Percentiles rank a stretch among this genome's conserved stretches.
Conservation (phyloP, 1,139 yeast genomes). For the Yamadazyma mexicana region DNA sequence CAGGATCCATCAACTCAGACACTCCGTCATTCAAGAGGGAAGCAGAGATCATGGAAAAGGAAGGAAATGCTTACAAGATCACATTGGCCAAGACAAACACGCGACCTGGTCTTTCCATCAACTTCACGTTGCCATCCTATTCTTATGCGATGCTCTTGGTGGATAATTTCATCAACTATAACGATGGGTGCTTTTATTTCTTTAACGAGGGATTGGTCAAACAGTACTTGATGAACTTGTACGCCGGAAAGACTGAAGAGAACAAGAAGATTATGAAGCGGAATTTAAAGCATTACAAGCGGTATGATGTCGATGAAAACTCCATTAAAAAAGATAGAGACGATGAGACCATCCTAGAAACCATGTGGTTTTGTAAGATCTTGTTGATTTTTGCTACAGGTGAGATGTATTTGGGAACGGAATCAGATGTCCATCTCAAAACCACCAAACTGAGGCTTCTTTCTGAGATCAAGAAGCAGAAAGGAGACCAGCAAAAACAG, state of each 20-base stretch:
- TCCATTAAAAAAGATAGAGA: conserved; percentile 44
- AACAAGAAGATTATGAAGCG: conserved; percentile 41
- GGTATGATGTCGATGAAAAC: conserved; percentile 43
- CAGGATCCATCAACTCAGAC: conserved; percentile 13
- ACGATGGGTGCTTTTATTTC: conserved; percentile 84
- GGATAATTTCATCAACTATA: conserved; percentile 74
- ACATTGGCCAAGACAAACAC: conserved; percentile 68
- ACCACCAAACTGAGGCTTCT: conserved; percentile 21
- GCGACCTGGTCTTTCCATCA: conserved; percentile 65
- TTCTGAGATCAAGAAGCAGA: conserved; percentile 41
- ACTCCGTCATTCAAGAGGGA: conserved; percentile 26
- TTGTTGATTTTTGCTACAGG: conserved; percentile 78
- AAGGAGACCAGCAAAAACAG: conserved; percentile 5
- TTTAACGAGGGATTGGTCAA: conserved; percentile 80
- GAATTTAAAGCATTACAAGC: conserved; percentile 20
- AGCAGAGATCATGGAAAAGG: conserved; percentile 58
- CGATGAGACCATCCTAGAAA: conserved; percentile 64
- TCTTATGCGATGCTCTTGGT: conserved; percentile 74
- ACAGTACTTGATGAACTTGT: conserved; percentile 60
- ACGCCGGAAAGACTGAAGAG: conserved; percentile 46
- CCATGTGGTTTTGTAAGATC: conserved; percentile 80
- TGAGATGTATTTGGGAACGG: conserved; percentile 81
- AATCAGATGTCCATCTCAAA: conserved; percentile 43
- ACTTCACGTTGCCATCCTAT: conserved; percentile 72
- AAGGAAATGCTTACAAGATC: conserved; percentile 72